These are phyloP conservation scores for Nicotiana benthamiana DNA, from an alignment of 257 asterid genomes.

Conservation along the genomic window DNA sequence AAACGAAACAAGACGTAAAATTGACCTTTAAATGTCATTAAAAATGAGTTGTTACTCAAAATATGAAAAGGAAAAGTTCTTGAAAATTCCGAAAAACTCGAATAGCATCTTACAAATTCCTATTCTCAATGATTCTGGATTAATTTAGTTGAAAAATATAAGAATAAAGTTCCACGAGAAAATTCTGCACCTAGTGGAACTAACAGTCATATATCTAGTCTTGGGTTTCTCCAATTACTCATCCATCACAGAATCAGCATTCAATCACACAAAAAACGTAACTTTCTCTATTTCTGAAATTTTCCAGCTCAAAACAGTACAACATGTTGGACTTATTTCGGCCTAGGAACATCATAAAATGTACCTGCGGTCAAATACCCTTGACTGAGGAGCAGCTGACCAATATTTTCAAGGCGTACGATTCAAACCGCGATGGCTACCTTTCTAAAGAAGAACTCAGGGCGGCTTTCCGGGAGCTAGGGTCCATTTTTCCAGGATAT, in stretches of 20 bases:
- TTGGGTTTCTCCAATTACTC: neutral
- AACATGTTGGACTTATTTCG: neutral
- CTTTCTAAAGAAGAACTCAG: slow-evolving; percentile 7
- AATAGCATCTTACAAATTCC: neutral
- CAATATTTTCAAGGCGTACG: neutral
- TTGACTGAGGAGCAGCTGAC: neutral
- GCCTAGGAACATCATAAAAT: neutral
- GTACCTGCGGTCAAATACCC: neutral
- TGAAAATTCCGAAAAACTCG: neutral
- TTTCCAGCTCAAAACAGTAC: neutral
- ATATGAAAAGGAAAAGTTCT: neutral
- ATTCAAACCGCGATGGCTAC: slow-evolving; percentile 1
- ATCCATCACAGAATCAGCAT: neutral
- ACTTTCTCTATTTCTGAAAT: neutral
- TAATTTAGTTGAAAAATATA: neutral
- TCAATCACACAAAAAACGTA: neutral
- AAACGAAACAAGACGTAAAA: neutral
- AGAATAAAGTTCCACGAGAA: neutral
- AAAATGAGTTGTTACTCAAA: neutral
- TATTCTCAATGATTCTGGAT: neutral
- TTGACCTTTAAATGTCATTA: neutral
- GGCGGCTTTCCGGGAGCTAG: slow-evolving; percentile 9
- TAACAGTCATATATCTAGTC: neutral
- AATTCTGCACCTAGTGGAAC: neutral
- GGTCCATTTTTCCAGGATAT: slow-evolving; percentile 7